Evolutionary conservation across 2,329 filamentous ascomycete genomes (phyloP), one percentile per base, ranked within the genome.

Genomic region (Hymenotorrendiella dingleyae): DNA sequence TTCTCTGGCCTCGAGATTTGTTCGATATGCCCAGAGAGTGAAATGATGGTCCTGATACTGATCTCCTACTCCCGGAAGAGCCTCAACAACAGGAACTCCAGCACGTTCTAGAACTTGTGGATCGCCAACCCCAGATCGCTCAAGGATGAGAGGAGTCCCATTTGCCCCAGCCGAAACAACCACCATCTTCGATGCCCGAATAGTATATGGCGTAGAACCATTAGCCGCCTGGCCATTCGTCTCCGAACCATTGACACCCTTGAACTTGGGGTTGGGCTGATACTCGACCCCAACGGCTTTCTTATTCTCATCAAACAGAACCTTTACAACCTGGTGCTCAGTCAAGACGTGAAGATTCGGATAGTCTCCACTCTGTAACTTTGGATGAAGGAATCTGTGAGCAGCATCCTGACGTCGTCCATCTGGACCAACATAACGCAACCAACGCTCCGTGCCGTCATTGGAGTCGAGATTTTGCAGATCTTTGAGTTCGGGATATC

Each of bases 121-220:
- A 28, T 65, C 61, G 12, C 76, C 77, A 1, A 83, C 49, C 4
- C 80, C 79, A 0, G 79, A 83, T 20, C 78, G 64, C 55, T 83
- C 76, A 0, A 83, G 68, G 0, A 83, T 65, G 22, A 45, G 39
- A 11, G 52, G 47, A 20, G 47, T 57, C 7, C 61, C 62, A 3
- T 42, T 48, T 9, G 57, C 54, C 28, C 54, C 57, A 17, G 55
- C 54, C n/a, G 67, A 64, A 8, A 68, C 57, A 3, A 72, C 59
- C 8, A 81, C 74, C 24, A 78, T 59, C 59, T 73, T 78, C 6
- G 66, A 64, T 4, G 77, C 76, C 36, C 21, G 19, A 16, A 36
- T 42, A 22, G 29, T 9, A 4, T 19, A 4, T 9, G 26, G 27
- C 3, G 29, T 28, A 5, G 22, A 21, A 10, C 30, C 9, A 11